Conservation (phyloP, 495 filamentous ascomycete genomes). For the Penicillium crystallinum region DNA sequence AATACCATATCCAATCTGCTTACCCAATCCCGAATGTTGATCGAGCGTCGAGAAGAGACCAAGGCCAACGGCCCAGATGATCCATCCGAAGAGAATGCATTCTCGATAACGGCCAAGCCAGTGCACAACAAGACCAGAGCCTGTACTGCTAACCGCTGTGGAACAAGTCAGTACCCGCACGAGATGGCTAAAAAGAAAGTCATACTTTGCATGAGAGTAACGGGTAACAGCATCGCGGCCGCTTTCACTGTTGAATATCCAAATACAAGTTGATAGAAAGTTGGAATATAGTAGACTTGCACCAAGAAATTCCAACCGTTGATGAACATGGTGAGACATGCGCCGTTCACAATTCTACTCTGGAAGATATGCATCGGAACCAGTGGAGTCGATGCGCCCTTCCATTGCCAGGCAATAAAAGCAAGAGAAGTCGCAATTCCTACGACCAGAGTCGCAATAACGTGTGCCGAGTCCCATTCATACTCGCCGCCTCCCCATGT, state of each 20-base stretch:
- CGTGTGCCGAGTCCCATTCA: conserved; percentile 44
- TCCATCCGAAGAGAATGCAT: conserved; percentile 48
- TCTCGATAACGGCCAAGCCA: conserved; percentile 51
- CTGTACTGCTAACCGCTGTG: conserved; percentile 42
- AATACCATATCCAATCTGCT: conserved; percentile 49
- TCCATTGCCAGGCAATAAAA: conserved; percentile 51
- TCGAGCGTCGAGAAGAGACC: conserved; percentile 51
- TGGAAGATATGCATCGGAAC: conserved; percentile 47
- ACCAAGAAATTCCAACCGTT: conserved; percentile 53
- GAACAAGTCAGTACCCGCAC: background rate
- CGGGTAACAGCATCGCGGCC: conserved; percentile 49
- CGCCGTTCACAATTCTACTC: conserved; percentile 45
- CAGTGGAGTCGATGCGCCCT: conserved; percentile 25
- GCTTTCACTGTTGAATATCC: conserved; percentile 47
- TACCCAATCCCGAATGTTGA: conserved; percentile 42
- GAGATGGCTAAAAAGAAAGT: background rate
- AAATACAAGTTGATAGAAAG: conserved; percentile 52
- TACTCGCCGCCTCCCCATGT: conserved; percentile 50
- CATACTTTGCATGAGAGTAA: conserved; percentile 48
- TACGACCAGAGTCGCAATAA: conserved; percentile 44
- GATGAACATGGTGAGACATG: conserved; percentile 50
- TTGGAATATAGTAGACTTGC: conserved; percentile 52
- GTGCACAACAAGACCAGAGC: conserved; percentile 48
- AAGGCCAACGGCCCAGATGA: conserved; percentile 48
- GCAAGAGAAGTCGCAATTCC: conserved; percentile 37